These are phyloP conservation scores for Metschnikowia gruessii DNA, from an alignment of 805 yeast genomes.

Conservation along the genomic window DNA sequence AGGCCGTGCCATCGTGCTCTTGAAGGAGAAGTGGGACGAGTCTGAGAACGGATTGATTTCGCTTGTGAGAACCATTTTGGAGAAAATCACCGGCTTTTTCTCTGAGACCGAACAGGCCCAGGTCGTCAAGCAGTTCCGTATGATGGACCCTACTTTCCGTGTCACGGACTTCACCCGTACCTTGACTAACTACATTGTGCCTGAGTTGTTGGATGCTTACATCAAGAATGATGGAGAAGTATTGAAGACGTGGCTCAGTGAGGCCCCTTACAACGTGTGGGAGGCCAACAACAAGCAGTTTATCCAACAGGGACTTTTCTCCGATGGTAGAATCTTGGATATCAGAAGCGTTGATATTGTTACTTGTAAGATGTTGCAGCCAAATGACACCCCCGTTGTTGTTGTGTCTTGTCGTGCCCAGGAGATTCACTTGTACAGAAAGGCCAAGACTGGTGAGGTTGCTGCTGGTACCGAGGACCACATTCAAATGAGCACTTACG, in stretches of 20 bases:
- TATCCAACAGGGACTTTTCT: slow-evolving; percentile 83
- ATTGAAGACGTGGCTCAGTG: slow-evolving; percentile 88
- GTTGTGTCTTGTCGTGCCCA: slow-evolving; percentile 96
- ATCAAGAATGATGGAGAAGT: slow-evolving; percentile 84
- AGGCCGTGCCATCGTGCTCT: slow-evolving; percentile 59
- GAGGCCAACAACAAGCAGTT: slow-evolving; percentile 90
- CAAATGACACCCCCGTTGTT: slow-evolving; percentile 87
- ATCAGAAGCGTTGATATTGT: slow-evolving; percentile 93
- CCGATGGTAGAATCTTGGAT: slow-evolving; percentile 90
- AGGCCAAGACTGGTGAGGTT: slow-evolving; percentile 86
- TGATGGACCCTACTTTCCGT: slow-evolving; percentile 86
- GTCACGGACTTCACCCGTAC: slow-evolving; percentile 76
- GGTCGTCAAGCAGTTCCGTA: slow-evolving; percentile 80
- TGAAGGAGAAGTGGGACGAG: slow-evolving; percentile 83
- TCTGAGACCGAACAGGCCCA: slow-evolving; percentile 96
- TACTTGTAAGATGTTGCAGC: slow-evolving; percentile 82
- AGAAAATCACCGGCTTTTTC: slow-evolving; percentile 81
- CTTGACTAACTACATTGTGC: slow-evolving; percentile 86
- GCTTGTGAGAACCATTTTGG: slow-evolving; percentile 71
- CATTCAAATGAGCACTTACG: slow-evolving; percentile 89
- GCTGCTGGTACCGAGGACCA: slow-evolving; percentile 96
- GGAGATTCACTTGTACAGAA: slow-evolving; percentile 86
- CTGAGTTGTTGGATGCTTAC: slow-evolving; percentile 94
- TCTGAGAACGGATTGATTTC: slow-evolving; percentile 89
- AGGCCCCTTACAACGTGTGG: slow-evolving; percentile 95